Conservation (phyloP, 148 eudicot species). For the Spergularia marina region DNA sequence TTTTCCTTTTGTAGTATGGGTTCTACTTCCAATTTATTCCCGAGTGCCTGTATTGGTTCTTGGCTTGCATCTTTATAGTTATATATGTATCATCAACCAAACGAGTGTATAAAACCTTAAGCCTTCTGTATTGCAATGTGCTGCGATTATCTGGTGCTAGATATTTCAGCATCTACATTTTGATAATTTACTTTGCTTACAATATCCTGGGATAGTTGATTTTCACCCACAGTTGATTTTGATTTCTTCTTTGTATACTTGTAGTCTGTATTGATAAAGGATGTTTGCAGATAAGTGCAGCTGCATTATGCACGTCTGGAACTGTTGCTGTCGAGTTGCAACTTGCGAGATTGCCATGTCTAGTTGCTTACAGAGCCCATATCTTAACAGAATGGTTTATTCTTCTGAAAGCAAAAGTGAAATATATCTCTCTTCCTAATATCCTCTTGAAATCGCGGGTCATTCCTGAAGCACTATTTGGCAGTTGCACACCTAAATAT, state of each 20-base stretch:
- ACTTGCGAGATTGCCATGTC: constrained; percentile 82
- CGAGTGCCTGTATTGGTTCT: background rate
- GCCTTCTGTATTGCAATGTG: background rate
- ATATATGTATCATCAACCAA: background rate
- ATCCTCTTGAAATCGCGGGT: constrained; percentile 63
- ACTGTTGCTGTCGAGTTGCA: constrained; percentile 88
- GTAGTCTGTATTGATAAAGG: background rate
- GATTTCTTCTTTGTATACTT: background rate
- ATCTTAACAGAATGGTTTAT: constrained; percentile 78
- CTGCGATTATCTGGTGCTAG: background rate
- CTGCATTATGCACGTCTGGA: constrained; percentile 89
- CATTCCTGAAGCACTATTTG: constrained; percentile 90
- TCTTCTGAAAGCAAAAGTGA: constrained; percentile 63
- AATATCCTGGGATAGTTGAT: background rate
- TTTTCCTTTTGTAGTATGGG: too few species aligned
- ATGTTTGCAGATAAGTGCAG: constrained; percentile 62
- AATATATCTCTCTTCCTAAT: constrained; percentile 83
- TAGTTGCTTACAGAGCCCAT: constrained; percentile 92
- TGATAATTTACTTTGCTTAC: background rate
- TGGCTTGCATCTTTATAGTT: background rate
- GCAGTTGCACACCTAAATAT: constrained; percentile 56
- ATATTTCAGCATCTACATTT: background rate
- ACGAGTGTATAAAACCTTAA: background rate
- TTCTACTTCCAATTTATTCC: too few species aligned
- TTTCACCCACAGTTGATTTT: background rate